Evolutionary conservation across 306 rosid genomes (phyloP).

Genomic region (Sophora flavescens): DNA sequence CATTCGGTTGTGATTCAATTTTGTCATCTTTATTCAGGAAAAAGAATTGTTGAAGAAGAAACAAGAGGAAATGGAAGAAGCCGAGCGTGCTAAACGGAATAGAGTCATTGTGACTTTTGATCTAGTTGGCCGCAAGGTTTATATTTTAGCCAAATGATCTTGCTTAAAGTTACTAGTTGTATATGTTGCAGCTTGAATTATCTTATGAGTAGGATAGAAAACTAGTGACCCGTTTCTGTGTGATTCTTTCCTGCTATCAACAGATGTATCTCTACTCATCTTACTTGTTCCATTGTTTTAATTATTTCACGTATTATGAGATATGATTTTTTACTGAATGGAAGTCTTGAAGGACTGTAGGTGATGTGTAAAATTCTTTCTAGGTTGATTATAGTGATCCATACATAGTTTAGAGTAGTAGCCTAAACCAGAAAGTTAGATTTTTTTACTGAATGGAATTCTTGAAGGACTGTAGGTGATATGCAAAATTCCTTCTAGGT

Average conservation of each 20-base stretch:
- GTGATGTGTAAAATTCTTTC: neutral
- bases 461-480: neutral
- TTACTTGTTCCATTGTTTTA: slow-evolving; percentile 30
- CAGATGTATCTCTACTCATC: slow-evolving; percentile 22
- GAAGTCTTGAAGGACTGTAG: neutral
- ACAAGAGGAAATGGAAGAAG: slow-evolving; percentile 90
- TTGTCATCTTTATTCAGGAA: slow-evolving; percentile 63
- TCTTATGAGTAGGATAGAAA: slow-evolving; percentile 15
- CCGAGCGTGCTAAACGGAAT: slow-evolving; percentile 79
- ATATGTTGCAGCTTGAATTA: slow-evolving; percentile 35
- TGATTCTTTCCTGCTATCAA: slow-evolving; percentile 38
- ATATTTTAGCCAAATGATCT: slow-evolving; percentile 28
- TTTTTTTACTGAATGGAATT: slow-evolving; percentile 2
- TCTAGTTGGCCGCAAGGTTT: slow-evolving; percentile 96
- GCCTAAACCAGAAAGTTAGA: slow-evolving; percentile 25
- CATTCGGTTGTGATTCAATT: slow-evolving; percentile 20
- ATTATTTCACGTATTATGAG: slow-evolving; percentile 15
- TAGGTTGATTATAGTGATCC: slow-evolving; percentile 10
- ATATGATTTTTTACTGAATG: slow-evolving; percentile 27
- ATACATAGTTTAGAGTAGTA: neutral
- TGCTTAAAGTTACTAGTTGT: slow-evolving; percentile 36
- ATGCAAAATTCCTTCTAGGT: slow-evolving; percentile 5
- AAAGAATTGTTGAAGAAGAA: slow-evolving; percentile 86
- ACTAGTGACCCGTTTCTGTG: neutral
- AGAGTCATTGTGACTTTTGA: slow-evolving; percentile 92